Evolutionary conservation across 208 protist genomes (phyloP).

Genomic region (Leishmania gerbilli): DNA sequence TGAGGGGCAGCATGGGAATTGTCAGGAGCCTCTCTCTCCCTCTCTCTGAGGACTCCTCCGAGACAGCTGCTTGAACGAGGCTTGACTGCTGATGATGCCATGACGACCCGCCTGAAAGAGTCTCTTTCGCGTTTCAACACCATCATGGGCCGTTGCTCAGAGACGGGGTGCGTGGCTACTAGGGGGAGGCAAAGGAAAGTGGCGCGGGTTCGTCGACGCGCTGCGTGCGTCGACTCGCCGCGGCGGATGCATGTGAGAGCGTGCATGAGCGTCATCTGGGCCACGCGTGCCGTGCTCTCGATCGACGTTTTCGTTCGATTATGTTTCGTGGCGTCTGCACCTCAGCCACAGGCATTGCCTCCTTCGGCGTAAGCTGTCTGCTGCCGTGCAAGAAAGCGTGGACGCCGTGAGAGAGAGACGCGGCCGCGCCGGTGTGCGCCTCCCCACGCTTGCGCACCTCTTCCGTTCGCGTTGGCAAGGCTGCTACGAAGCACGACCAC

Average conservation of each 20-base stretch:
- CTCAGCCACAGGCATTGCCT: not conserved
- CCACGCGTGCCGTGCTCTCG: not conserved
- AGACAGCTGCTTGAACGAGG: not conserved
- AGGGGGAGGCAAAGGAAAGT: not conserved
- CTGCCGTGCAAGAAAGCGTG: constrained; percentile 10
- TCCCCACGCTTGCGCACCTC: not conserved
- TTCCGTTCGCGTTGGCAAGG: not conserved
- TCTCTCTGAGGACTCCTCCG: not conserved
- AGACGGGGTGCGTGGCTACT: not conserved
- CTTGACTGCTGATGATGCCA: not conserved
- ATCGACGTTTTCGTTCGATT: not conserved
- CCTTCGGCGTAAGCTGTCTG: not conserved
- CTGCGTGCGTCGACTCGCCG: not conserved
- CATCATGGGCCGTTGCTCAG: not conserved
- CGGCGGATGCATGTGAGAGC: not conserved
- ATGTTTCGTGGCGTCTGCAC: not conserved
- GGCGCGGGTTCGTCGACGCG: not conserved
- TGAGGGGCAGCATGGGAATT: not conserved
- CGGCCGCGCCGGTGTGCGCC: not conserved
- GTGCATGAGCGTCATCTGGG: not conserved
- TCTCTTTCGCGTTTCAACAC: not conserved
- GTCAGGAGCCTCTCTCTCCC: not conserved
- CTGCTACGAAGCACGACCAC: constrained; percentile 1
- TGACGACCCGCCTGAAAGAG: not conserved
- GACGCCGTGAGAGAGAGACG: not conserved